Evolutionary conservation across 1,284 basidiomycete species (phyloP).

Genomic region (Tilletia setariae): DNA sequence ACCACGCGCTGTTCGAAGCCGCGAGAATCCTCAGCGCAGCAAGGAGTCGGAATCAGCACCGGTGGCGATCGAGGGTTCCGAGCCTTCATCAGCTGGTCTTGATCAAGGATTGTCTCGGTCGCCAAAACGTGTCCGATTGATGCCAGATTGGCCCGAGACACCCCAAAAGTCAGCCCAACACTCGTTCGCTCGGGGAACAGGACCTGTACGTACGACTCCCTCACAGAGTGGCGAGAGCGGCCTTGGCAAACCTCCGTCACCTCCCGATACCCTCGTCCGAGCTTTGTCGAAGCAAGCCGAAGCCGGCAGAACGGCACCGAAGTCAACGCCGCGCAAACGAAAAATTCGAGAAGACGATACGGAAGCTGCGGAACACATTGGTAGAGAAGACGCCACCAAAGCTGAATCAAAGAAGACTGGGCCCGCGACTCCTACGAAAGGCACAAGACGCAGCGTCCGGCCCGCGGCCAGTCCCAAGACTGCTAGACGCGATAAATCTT

Average conservation of each 20-base stretch:
- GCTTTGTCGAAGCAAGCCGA: no score
- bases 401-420: no score
- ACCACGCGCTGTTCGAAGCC: no score
- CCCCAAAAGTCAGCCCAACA: not conserved
- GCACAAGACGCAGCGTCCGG: no score
- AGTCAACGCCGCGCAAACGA: not conserved
- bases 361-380: no score
- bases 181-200: no score
- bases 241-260: not conserved
- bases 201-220: not conserved
- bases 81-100: not conserved
- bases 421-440: no score
- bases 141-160: constrained; percentile 12
- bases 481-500: no score
- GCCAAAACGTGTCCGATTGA: not conserved
- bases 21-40: no score
- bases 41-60: not conserved
- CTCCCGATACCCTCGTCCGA: not conserved
- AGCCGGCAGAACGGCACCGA: not conserved
- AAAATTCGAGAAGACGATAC: not conserved
- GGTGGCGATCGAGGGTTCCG: not conserved
- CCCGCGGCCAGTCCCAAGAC: no score
- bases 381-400: no score
- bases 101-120: not conserved
- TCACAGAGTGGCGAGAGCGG: not conserved